Conservation (phyloP, 164 flowering plant species). For the Aristolochia californica region DNA sequence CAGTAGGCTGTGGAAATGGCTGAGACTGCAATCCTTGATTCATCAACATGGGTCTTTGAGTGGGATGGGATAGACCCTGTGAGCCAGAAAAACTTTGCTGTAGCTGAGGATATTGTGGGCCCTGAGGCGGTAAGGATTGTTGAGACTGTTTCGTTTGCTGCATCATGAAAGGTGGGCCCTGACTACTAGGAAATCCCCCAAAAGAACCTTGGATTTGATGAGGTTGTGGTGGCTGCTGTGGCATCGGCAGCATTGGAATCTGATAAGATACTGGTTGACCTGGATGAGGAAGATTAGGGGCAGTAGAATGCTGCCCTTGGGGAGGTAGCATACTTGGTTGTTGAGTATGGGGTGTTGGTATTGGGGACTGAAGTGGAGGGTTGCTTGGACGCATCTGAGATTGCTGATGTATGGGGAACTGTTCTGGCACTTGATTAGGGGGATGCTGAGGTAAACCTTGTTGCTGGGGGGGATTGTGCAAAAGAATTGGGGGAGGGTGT, state of each 20-base stretch:
- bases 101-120: slow-evolving; percentile 27
- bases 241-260: slow-evolving; percentile 20
- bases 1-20: slow-evolving; percentile 21
- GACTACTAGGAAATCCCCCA: slow-evolving; percentile 24
- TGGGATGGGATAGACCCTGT: slow-evolving; percentile 32
- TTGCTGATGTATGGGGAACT: slow-evolving; percentile 35
- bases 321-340: slow-evolving; percentile 28
- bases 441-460: slow-evolving; percentile 23
- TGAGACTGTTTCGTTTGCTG: slow-evolving; percentile 36
- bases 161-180: slow-evolving; percentile 24
- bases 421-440: slow-evolving; percentile 30
- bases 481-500: slow-evolving; percentile 25
- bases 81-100: slow-evolving; percentile 26
- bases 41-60: slow-evolving; percentile 33
- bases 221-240: slow-evolving; percentile 33
- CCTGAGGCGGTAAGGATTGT: slow-evolving; percentile 34
- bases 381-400: slow-evolving; percentile 35
- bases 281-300: slow-evolving; percentile 36
- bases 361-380: slow-evolving; percentile 27
- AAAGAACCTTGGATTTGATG: slow-evolving; percentile 9
- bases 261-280: slow-evolving; percentile 20
- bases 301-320: slow-evolving; percentile 32
- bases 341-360: slow-evolving; percentile 33
- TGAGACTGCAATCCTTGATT: slow-evolving; percentile 32
- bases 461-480: slow-evolving; percentile 17